A percentile compares a stretch with the other conserved stretches of the same genome.
Conservation (phyloP, 176 grass and related monocot species). For the Oryza glaberrima region DNA sequence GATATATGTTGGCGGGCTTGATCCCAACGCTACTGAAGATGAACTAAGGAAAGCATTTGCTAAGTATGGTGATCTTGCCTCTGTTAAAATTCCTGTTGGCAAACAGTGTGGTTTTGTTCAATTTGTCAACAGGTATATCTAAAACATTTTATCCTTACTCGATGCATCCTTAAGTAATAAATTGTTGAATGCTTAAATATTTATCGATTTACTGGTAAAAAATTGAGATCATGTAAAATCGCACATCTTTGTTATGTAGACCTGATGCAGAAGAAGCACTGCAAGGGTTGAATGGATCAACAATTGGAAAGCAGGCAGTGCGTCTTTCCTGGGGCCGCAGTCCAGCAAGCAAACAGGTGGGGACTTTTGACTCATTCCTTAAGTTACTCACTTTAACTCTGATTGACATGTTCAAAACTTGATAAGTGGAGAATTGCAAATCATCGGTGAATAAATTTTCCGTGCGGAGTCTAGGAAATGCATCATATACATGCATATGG, state of each 20-base stretch:
- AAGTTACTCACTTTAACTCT: background rate
- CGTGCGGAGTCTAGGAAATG: background rate
- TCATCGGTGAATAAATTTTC: background rate
- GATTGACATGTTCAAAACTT: background rate
- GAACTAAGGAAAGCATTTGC: constrained; percentile 84
- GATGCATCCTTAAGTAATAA: constrained; percentile 20
- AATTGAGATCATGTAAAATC: too few species aligned
- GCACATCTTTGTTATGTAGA: constrained; percentile 46
- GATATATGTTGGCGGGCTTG: constrained; percentile 94
- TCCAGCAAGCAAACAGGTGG: constrained; percentile 88
- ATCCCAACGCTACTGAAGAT: constrained; percentile 76
- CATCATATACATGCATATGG: background rate
- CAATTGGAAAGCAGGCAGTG: constrained; percentile 84
- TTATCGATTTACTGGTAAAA: too few species aligned
- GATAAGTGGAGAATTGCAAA: background rate
- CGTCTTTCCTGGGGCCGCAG: constrained; percentile 94
- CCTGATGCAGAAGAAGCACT: constrained; percentile 96
- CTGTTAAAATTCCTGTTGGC: constrained; percentile 91
- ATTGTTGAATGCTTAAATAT: background rate
- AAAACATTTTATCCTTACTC: constrained; percentile 1
- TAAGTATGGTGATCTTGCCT: constrained; percentile 86
- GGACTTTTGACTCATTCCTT: constrained; percentile 18
- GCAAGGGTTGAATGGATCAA: constrained; percentile 75
- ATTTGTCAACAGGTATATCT: constrained; percentile 82
- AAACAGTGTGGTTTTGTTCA: constrained; percentile 97